Conservation (phyloP, 1,284 basidiomycete genomes). For the Cryptococcus hybrid region DNA sequence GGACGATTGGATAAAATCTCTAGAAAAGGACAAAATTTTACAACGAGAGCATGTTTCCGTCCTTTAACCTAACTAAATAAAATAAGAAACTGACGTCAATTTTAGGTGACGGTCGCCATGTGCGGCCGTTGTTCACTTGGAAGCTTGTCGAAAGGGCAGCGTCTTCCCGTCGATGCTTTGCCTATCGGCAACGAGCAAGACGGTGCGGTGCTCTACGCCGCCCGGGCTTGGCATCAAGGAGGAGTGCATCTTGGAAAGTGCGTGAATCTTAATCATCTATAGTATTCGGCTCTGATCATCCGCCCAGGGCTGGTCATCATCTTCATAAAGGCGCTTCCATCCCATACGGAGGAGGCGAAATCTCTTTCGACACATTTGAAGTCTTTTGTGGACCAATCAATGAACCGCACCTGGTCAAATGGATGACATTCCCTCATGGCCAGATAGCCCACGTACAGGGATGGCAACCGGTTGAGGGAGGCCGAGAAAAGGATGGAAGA, state of each 20-base stretch:
- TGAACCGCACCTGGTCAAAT: conserved; percentile 36
- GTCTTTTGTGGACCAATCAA: conserved; percentile 41
- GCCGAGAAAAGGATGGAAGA: conserved; percentile 37
- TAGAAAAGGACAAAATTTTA: conserved; percentile 58
- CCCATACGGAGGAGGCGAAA: conserved; percentile 43
- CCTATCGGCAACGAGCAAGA: conserved; percentile 44
- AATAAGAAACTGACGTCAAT: not conserved
- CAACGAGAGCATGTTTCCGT: conserved; percentile 16
- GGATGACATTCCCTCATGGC: conserved; percentile 42
- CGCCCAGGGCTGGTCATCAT: conserved; percentile 33
- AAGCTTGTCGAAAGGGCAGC: conserved; percentile 38
- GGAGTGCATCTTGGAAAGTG: conserved; percentile 49
- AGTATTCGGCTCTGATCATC: not conserved
- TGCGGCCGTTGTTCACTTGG: conserved; percentile 41
- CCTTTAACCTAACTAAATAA: not conserved
- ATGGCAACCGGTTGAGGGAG: conserved; percentile 47
- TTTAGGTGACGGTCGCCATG: conserved; percentile 1
- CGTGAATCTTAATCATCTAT: conserved; percentile 6
- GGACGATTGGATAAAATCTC: conserved; percentile 63
- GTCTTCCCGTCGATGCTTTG: conserved; percentile 41
- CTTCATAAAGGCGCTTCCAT: conserved; percentile 36
- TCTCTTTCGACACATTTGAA: conserved; percentile 39
- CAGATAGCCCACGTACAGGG: conserved; percentile 29
- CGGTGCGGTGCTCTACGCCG: conserved; percentile 39
- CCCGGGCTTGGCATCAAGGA: conserved; percentile 41